Base-by-base conservation (phyloP, 139 green algal genomes). In the Auxenochlorella protothecoides region DNA sequence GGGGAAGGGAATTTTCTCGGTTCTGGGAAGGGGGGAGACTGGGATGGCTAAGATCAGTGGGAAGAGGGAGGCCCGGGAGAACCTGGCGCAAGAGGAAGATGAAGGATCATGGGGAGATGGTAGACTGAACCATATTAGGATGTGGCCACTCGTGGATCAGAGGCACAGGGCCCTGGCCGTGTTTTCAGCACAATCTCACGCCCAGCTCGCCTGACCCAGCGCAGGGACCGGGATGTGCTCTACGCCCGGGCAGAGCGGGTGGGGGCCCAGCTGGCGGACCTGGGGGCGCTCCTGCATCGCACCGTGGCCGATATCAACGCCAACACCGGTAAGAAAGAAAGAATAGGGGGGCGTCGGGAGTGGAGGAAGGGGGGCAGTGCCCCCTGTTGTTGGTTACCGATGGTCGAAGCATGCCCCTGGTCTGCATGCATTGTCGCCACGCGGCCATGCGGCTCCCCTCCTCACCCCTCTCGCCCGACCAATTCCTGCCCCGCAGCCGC, bases 221-320 rank as follows among this genome's bases (percentile, higher is more conserved):
- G 51, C 60, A 71, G 16, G 59, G 85, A 88, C 76, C 79, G 88
- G 3, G 88, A 93, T 73, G 52, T 68, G n/a, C 74, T 91, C 67
- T 91, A 91, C 68, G 69, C 74, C 69, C 79, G 81, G 4, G 79
- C 83, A 15, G 78, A 86, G 65, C 66, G 59, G 15, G 72, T 90
- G 16, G 73, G 55, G 14, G 62, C 73, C 3, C 71, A 80, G 57
- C 79, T 93, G 65, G 66, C 77, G 57, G 16, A 55, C 63, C 75
- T 87, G 68, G 84, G 82, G 7, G 78, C 85, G n/a, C 78, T 90
- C 62, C 81, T 93, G 56, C 72, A 78, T 52, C 68, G 69, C 51
- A 73, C 77, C 4, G 79, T 82, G 11, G 62, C 61, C 2, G 77
- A 82, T 51, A 65, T 75, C 6, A 82, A 82, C 72, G 68, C 74